phyloP scores from a whole-genome alignment of 1,284 basidiomycete species.

The Vanrija sp. region DNA sequence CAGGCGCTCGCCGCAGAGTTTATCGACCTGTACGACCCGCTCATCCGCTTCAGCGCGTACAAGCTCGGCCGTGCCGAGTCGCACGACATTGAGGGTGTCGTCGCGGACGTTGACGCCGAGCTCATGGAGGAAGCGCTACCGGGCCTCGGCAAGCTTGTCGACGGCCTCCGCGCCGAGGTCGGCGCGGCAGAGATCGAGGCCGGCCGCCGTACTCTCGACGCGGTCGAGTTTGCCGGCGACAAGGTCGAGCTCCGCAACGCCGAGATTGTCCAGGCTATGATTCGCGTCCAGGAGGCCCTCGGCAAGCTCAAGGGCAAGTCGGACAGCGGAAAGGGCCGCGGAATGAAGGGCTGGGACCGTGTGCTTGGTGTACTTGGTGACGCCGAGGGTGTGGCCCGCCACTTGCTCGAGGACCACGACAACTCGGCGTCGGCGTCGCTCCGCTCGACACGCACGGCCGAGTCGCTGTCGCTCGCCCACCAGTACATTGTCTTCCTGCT shows the following conservation, averaged over 20 bases:
- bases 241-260: slow-evolving; percentile 82
- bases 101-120: slow-evolving; percentile 63
- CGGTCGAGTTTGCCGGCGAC: slow-evolving; percentile 74
- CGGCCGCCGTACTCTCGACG: slow-evolving; percentile 57
- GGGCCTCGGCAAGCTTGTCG: slow-evolving; percentile 29
- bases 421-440: slow-evolving; percentile 32
- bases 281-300: slow-evolving; percentile 77
- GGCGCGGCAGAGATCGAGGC: slow-evolving; percentile 52
- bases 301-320: slow-evolving; percentile 38
- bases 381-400: slow-evolving; percentile 74
- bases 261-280: slow-evolving; percentile 81
- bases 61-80: slow-evolving; percentile 64
- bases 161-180: slow-evolving; percentile 31
- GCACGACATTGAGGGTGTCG: slow-evolving; percentile 78
- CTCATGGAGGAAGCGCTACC: slow-evolving; percentile 55
- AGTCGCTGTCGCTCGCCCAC: slow-evolving; percentile 67
- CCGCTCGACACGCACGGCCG: slow-evolving; percentile 35
- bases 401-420: slow-evolving; percentile 72
- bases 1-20: slow-evolving; percentile 84
- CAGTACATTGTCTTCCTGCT: slow-evolving; percentile 82
- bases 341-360: slow-evolving; percentile 66
- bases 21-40: slow-evolving; percentile 80
- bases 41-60: slow-evolving; percentile 89
- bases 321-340: slow-evolving; percentile 49
- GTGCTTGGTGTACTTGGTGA: slow-evolving; percentile 78